Evolutionary conservation across 129 eudicot genomes (phyloP).

Genomic region (sunflower (Helianthus annuus)): HanXRQr2.0-SUNRISE NC_035436.2:174518543-174519042

Average conservation of each 20-base stretch:
- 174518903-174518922: conserved; percentile 6
- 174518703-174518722: no score
- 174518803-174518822: conserved; percentile 7
- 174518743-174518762: no score
- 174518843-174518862: neutral
- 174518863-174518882: conserved; percentile 4
- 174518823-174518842: neutral
- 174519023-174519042: conserved; percentile 83
- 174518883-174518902: neutral
- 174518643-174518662: no score
- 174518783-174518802: neutral
- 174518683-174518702: no score
- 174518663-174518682: no score
- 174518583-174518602: no score
- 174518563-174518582: no score
- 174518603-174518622: no score
- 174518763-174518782: no score
- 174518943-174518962: conserved; percentile 61
- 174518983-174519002: conserved; percentile 89
- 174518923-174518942: conserved; percentile 84
- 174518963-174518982: conserved; percentile 65
- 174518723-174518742: no score
- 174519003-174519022: conserved; percentile 94
- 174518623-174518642: no score
- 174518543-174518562: no score